Base-by-base conservation (phyloP, 208 protist genomes). In the Acanthamoeba healyi region DNA sequence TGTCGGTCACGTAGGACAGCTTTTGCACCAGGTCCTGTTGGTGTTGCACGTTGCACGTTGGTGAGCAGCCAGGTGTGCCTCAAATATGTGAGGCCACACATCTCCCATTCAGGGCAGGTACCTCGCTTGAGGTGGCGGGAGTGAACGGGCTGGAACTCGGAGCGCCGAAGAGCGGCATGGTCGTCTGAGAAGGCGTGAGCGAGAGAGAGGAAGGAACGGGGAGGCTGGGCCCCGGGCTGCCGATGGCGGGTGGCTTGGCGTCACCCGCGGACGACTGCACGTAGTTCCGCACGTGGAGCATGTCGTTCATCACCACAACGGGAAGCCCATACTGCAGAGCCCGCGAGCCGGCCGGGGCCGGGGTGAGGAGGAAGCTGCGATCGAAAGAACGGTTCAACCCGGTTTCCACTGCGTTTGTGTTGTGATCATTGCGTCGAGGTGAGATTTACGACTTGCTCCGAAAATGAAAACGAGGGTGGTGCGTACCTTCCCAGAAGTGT, bases 401-500 rank as follows among this genome's bases (percentile, higher is more conserved):
- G 15, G 67, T 65, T 42, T 93, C 89, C 63, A 93, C 89, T 93
- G 17, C n/a, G 2, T 0, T 4, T 42, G 86, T 4, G 38, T 6
- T 26, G 19, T 63, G 22, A 49, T 26, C 6, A 26, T 0, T 1
- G 1, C 10, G 34, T 87, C 19, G n/a, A n/a, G n/a, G n/a, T n/a
- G n/a, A n/a, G n/a, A n/a, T n/a, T n/a, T n/a, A n/a, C n/a, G n/a
- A n/a, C n/a, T n/a, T n/a, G 54, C 54, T 26, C 22, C 0, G 58
- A 38, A 84, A 7, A 0, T 44, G 34, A 82, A 29, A 0, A 19
- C 72, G 2, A 74, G 9, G 54, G 81, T 42, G 40, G 7, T 2
- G 74, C 40, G 54, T 72, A 91, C 89, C 89, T 81, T 93, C 89
- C 89, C 89, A 93, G 44, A 93, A 93, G 89, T 74, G 58, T 12